Evolutionary conservation across 495 filamentous ascomycete species (phyloP), one percentile per base, ranked within the genome.

Genomic region (Daldinia vernicosa): DNA sequence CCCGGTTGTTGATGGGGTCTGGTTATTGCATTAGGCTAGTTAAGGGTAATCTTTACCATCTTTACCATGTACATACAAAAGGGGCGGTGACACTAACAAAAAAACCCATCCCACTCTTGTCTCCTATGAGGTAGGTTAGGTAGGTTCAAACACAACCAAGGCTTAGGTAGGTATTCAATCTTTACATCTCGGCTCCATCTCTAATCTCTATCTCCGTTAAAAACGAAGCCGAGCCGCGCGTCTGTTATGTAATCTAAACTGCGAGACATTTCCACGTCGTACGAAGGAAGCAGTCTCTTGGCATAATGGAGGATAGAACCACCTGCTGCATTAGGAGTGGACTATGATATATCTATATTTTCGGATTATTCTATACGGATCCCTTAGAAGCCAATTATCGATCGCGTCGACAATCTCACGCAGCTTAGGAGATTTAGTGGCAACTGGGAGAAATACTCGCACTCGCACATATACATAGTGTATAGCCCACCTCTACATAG

Each of bases 1-100:
- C 52, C 66, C 52, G 65, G 66, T 51, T 62, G 50, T 47, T 33
- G 60, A 45, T 56, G 32, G 54, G 55, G 45, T 59, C 15, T n/a
- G 26, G 33, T 55, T 60, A 66, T 54, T 72, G 26, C 63, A 22
- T 22, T 56, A 37, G 15, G 6, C 27, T 28, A 30, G 9, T 11
- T 12, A 22, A 37, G 28, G 17, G 32, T 7, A 22, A 30, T 40
- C n/a, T 47, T 28, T 35, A 14, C 50, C 17, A 33, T 57, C n/a
- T n/a, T n/a, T n/a, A n/a, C n/a, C n/a, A n/a, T n/a, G n/a, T n/a
- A n/a, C n/a, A 40, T 53, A 22, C 11, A 40, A 68, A 69, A 60
- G 70, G 61, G 70, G 65, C 70, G 64, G 70, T 72, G 70, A 60
- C 60, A 11, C 69, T 64, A 67, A 72, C 64, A 72, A 27, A 69